phyloP scores from a whole-genome alignment of 2,329 filamentous ascomycete genomes.

The Chrysoporthe austroafricana region DNA sequence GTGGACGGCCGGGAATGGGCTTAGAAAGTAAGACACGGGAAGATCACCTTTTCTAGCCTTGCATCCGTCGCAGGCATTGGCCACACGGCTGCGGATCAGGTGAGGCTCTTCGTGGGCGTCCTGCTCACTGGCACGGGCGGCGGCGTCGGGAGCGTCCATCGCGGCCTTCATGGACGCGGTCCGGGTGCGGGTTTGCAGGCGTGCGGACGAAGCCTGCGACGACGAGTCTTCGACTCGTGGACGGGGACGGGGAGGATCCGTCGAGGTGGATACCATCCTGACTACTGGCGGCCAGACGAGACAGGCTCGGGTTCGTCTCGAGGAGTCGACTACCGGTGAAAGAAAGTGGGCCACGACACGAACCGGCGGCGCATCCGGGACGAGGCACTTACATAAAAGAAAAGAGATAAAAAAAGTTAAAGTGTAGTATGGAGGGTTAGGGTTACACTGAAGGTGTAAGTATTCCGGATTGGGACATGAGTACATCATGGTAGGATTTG shows the following conservation, averaged over 20 bases:
- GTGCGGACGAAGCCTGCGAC: not conserved
- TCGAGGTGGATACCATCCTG: not conserved
- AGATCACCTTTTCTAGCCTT: constrained; percentile 52
- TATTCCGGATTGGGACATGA: too few species aligned
- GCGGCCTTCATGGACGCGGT: not conserved
- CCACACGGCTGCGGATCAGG: constrained; percentile 45
- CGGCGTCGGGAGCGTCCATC: constrained; percentile 1
- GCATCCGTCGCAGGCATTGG: constrained; percentile 59
- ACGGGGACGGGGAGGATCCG: not conserved
- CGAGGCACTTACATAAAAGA: too few species aligned
- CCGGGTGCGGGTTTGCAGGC: not conserved
- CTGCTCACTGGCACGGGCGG: constrained; percentile 8
- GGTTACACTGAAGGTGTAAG: too few species aligned
- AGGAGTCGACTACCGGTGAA: not conserved
- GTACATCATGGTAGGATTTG: too few species aligned
- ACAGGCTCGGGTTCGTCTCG: too few species aligned
- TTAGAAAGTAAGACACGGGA: too few species aligned
- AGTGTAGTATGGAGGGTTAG: too few species aligned
- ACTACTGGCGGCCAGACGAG: not conserved
- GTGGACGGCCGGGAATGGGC: too few species aligned
- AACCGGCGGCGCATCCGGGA: too few species aligned
- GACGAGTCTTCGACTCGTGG: not conserved
- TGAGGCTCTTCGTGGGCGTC: constrained; percentile 18
- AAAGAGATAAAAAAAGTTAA: too few species aligned
- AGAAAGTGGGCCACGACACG: too few species aligned